These are phyloP conservation scores for Lasiosphaeria hispida DNA, from an alignment of 495 filamentous ascomycete species.

Conservation along the genomic window DNA sequence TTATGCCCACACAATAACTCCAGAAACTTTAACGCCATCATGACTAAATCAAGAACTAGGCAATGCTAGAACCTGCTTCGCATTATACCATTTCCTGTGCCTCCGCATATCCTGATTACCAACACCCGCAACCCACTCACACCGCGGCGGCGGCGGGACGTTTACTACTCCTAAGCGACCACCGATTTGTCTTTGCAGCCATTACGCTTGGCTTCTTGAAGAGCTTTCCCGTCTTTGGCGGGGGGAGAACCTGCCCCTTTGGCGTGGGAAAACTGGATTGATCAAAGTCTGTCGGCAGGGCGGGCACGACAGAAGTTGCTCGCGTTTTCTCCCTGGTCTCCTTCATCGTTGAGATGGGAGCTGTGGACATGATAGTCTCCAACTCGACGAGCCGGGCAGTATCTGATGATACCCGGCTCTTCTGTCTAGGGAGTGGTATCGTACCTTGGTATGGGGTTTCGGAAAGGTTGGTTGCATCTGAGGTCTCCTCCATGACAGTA, in stretches of 20 bases:
- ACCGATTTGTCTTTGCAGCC: constrained; percentile 31
- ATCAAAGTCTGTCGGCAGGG: constrained; percentile 24
- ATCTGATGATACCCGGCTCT: background rate
- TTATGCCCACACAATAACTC: too few relatives aligned
- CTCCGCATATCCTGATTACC: background rate
- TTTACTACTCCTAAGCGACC: constrained; percentile 25
- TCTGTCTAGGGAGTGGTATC: background rate
- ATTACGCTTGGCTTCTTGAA: constrained; percentile 19
- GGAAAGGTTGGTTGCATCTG: too few relatives aligned
- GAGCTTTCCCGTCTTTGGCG: constrained; percentile 25
- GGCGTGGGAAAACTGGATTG: constrained; percentile 16
- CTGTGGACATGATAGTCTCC: background rate
- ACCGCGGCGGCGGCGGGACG: constrained; percentile 19
- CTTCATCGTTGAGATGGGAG: background rate
- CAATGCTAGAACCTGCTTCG: too few relatives aligned
- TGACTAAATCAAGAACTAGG: too few relatives aligned
- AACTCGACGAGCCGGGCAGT: background rate
- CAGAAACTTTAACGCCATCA: too few relatives aligned
- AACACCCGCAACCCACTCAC: background rate
- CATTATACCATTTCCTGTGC: too few relatives aligned
- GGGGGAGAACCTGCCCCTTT: constrained; percentile 10
- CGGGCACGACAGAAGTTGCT: background rate
- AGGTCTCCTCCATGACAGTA: background rate
- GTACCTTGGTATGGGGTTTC: background rate
- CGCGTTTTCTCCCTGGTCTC: constrained; percentile 15